Evolutionary conservation across 2,329 filamentous ascomycete species (phyloP).

Genomic region (Microdochium bolleyi): DNA sequence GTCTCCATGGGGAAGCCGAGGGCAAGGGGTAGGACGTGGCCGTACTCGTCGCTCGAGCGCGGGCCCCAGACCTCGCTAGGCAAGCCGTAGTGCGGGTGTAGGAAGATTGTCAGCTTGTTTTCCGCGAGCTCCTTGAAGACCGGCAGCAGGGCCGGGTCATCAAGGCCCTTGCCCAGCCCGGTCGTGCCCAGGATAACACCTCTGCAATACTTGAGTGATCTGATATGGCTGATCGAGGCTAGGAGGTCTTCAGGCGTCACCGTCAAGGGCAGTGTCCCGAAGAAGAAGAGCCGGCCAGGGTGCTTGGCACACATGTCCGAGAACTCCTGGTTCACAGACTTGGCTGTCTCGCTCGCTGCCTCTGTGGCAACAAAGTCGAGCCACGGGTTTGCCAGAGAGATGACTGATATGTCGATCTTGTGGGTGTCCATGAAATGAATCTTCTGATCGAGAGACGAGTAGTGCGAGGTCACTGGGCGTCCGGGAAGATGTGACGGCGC

Average conservation of each 20-base stretch:
- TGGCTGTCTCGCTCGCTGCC: slow-evolving; percentile 56
- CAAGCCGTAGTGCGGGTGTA: slow-evolving; percentile 89
- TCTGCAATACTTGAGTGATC: slow-evolving; percentile 57
- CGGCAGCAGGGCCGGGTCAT: slow-evolving; percentile 66
- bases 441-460: slow-evolving; percentile 73
- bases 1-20: slow-evolving; percentile 89
- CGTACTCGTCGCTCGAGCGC: slow-evolving; percentile 59
- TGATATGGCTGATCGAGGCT: slow-evolving; percentile 56
- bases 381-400: slow-evolving; percentile 91
- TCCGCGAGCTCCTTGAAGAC: slow-evolving; percentile 64
- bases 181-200: slow-evolving; percentile 87
- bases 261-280: slow-evolving; percentile 73
- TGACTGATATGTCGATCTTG: slow-evolving; percentile 71
- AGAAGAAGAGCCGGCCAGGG: slow-evolving; percentile 68
- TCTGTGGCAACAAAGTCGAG: slow-evolving; percentile 67
- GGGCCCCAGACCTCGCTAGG: slow-evolving; percentile 74
- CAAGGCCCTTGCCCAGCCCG: slow-evolving; percentile 71
- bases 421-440: slow-evolving; percentile 84
- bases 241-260: slow-evolving; percentile 55
- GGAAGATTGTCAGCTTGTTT: slow-evolving; percentile 61
- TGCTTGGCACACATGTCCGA: slow-evolving; percentile 60
- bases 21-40: slow-evolving; percentile 79
- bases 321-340: slow-evolving; percentile 70
- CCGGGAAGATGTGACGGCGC: slow-evolving; percentile 53
- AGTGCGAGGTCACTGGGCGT: slow-evolving; percentile 75